phyloP scores from a whole-genome alignment of 2,329 filamentous ascomycete genomes.

The Penicillium palitans region DNA sequence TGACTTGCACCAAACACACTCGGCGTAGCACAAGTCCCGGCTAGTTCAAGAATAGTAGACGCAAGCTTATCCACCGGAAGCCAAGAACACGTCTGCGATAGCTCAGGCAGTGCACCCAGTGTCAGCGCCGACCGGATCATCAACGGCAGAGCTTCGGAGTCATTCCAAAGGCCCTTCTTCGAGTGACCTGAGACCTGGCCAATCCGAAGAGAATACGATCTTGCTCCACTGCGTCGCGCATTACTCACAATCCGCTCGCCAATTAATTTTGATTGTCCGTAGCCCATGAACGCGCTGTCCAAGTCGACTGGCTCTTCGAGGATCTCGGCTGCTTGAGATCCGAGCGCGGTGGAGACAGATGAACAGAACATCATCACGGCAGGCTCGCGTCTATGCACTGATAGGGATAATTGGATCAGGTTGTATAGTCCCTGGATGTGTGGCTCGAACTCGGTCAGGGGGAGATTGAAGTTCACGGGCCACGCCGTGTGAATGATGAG shows the following conservation, averaged over 20 bases:
- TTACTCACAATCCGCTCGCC: slow-evolving; percentile 35
- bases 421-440: slow-evolving; percentile 49
- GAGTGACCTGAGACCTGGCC: slow-evolving; percentile 40
- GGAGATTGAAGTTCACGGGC: slow-evolving; percentile 58
- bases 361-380: slow-evolving; percentile 53
- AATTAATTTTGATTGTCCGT: slow-evolving; percentile 36
- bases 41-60: slow-evolving; percentile 29
- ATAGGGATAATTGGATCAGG: slow-evolving; percentile 49
- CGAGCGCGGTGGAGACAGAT: slow-evolving; percentile 47
- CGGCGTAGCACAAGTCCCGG: slow-evolving; percentile 15
- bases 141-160: slow-evolving; percentile 34
- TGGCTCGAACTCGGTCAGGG: slow-evolving; percentile 49
- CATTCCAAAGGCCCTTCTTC: slow-evolving; percentile 37
- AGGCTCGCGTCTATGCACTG: slow-evolving; percentile 30
- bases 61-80: slow-evolving; percentile 35
- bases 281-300: slow-evolving; percentile 31
- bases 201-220: slow-evolving; percentile 35
- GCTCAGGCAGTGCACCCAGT: slow-evolving; percentile 26
- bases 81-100: slow-evolving; percentile 33
- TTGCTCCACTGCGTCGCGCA: slow-evolving; percentile 27
- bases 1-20: neutral
- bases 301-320: slow-evolving; percentile 20
- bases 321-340: slow-evolving; percentile 7
- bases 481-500: slow-evolving; percentile 56
- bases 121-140: slow-evolving; percentile 36